Base-by-base conservation (phyloP, 805 yeast species). In the Hagleromyces aurorensis region DNA sequence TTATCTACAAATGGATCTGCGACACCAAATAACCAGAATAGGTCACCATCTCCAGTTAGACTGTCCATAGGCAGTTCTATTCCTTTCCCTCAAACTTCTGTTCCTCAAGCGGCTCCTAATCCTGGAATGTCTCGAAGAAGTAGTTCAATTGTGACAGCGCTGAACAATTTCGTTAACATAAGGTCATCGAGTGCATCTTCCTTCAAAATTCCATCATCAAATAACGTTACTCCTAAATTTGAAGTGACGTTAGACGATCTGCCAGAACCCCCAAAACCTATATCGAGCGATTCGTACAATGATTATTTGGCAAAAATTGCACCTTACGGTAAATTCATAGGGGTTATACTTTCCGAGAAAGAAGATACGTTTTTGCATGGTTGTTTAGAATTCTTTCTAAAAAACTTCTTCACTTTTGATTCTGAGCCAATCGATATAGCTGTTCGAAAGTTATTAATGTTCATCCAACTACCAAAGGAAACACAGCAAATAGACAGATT, bases 401-500 rank as follows among this genome's bases (percentile, higher is more conserved):
- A 33, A 0, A 40, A 43, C 10, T 58, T 51, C 26, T 75, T 75
- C 43, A 61, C 70, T 30, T 75, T 80, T 34, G 24, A 42, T 3
- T 59, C 59, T 15, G 71, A 70, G 37, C 81, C 91, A 0, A 43
- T 81, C 11, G 91, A 81, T 43, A 59, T 81, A 35, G 65, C 87
- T 0, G 51, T 81, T 29, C 57, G 87, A 23, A 70, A 68, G 40
- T 65, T 80, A 29, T 52, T 81, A 23, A 63, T 74, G 60, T 56
- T 65, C 27, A 65, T 73, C 33, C 72, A 72, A 31, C 55, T 81
- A 15, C 91, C 91, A 0, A 67, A 64, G 37, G 91, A 81, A 45
- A 61, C 84, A 0, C 89, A 80, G 48, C 87, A 81, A 46, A 80
- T 81, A 29, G 89, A 81, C 43, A 60, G 86, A 26, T 65, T 78